Base-by-base conservation (phyloP, 192 early-diverging fungal genomes). In the Entophlyctis helioformis region DNA sequence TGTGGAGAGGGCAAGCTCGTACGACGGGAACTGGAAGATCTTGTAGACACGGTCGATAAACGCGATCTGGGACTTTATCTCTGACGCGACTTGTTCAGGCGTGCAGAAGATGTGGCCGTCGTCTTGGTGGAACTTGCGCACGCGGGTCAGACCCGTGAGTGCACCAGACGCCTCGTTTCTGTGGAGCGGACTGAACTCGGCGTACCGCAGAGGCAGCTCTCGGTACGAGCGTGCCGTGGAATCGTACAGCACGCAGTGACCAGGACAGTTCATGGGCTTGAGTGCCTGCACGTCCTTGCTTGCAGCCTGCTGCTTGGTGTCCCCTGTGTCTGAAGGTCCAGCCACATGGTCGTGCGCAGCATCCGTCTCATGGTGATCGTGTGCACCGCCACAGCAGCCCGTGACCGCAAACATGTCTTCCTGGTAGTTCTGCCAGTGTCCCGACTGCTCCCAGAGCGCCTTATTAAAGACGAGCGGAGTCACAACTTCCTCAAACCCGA, bases 181-280 rank as follows among this genome's bases (percentile, higher is more conserved):
- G 50, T 96, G 93, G 26, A 96, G 65, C 12, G 89, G 86, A 53
- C 89, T 86, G 54, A 96, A 96, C 53, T 96, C 93, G 5, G 89
- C 89, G 31, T 83, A 66, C 13, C 90, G 81, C 20, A 92, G 63
- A 16, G 93, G 93, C 39, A 96, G 62, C 51, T 96, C 93, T 29
- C 78, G 67, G 44, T 89, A 93, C 0, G 90, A 93, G 18, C 83
- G 72, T 33, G 72, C 51, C 18, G 75, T 71, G 53, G 74, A 82
- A 36, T 78, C 83, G 69, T 87, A 94, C 7, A 94, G 78, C 50
- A 94, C 50, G 56, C 93, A 96, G 57, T 96, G 93, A 1, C 90
- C 90, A 1, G 93, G 93, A 50, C 93, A 96, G 57, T 96, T 96
- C 92, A 96, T 96, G 10, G 92, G 92, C 54, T 96, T 96, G n/a